A percentile compares a stretch with the other conserved stretches of the same genome.
These are phyloP conservation scores for Vaccinium darrowii DNA, from an alignment of 148 eudicot species.

Conservation along the genomic window DNA sequence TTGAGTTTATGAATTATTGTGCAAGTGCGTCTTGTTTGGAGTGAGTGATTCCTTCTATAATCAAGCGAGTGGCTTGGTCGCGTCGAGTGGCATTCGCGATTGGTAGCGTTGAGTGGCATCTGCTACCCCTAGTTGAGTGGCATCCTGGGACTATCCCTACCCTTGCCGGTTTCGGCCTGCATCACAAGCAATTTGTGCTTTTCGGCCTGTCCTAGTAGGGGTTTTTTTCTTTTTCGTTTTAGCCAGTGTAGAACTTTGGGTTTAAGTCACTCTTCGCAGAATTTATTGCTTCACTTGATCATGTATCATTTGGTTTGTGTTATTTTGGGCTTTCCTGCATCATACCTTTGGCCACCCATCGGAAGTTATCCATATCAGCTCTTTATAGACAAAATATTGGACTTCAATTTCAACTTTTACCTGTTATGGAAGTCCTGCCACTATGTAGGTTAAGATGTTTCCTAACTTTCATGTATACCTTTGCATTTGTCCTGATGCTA, in stretches of 20 bases:
- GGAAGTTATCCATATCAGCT: background rate
- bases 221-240: background rate
- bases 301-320: background rate
- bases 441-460: background rate
- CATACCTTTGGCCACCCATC: background rate
- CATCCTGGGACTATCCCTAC: too few relatives aligned
- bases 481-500: conserved; percentile 1
- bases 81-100: too few relatives aligned
- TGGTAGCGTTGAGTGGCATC: too few relatives aligned
- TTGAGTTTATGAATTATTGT: too few relatives aligned
- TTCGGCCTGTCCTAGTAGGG: background rate
- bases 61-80: too few relatives aligned
- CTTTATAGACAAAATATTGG: background rate
- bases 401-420: background rate
- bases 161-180: too few relatives aligned
- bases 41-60: too few relatives aligned
- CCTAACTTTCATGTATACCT: background rate
- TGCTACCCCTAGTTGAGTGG: too few relatives aligned
- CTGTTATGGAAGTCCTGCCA: background rate
- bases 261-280: background rate
- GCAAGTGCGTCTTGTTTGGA: too few relatives aligned
- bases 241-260: background rate
- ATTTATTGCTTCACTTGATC: background rate
- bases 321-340: background rate
- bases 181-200: too few relatives aligned